Base-by-base conservation (phyloP, 176 grass and related monocot species). In the Musa acuminata region DNA sequence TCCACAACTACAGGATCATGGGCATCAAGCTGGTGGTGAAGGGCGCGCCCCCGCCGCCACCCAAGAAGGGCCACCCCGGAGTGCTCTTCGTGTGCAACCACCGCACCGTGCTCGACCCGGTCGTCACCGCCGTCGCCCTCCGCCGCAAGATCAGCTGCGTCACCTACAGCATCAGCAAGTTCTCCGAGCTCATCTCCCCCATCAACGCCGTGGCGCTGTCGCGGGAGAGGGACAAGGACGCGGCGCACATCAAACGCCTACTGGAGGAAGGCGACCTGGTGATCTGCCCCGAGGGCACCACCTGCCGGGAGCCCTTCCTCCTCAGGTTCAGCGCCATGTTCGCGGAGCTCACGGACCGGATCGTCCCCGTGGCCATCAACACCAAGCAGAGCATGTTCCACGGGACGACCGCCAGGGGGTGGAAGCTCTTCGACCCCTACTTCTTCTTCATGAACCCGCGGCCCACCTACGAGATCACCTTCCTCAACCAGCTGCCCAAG, bases 111-210 rank as follows among this genome's bases (percentile, higher is more conserved):
- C 93, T 96, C 10, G 93, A 96, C 55, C 93, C 93, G 6, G 48
- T 96, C 8, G 93, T 92, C 80, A 86, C 91, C 13, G 93, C 93
- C 74, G 93, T 96, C 63, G 89, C 93, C 12, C 87, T 96, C 22
- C 80, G 89, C 72, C 93, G 93, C 80, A 96, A 96, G 87, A 84
- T 96, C 7, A 96, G 93, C 75, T 96, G 93, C 76, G 93, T 96
- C 50, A 96, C 93, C n/a, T 96, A 96, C 85, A 96, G 93, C 89
- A 96, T 96, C 77, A 92, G 89, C 85, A 96, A 92, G 80, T 96
- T 96, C 80, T 96, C 93, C 14, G 93, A 96, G 83, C 89, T 96
- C 81, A 96, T 96, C 83, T 92, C 93, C 52, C 93, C 93, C 7
- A 96, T 96, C 80, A 96, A 90, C 70, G 85, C 93, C 24, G 93